A percentile compares a stretch with the other conserved stretches of the same genome.
Evolutionary conservation across 805 yeast species (phyloP).

Genomic region (Tetrapisispora fleetii): DNA sequence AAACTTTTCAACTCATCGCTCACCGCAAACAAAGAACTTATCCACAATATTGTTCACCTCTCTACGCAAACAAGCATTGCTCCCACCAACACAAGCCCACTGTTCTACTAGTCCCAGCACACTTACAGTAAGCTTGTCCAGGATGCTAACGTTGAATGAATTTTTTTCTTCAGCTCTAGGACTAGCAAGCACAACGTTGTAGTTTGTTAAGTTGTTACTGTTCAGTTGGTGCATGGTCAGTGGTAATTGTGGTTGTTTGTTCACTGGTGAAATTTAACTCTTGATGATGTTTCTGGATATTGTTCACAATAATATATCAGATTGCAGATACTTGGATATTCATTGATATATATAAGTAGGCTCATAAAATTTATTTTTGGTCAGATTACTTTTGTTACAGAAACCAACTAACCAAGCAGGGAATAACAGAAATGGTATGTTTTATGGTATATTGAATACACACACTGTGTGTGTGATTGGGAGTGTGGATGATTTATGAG

Average conservation of each 20-base stretch:
- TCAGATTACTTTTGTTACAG: not conserved
- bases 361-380: too few species aligned
- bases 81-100: too few species aligned
- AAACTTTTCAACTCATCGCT: too few species aligned
- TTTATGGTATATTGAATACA: not conserved
- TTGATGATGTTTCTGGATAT: not conserved
- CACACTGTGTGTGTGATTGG: not conserved
- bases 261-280: not conserved
- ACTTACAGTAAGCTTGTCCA: too few species aligned
- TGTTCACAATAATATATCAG: not conserved
- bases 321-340: not conserved
- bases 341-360: too few species aligned
- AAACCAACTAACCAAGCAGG: slow-evolving; percentile 15
- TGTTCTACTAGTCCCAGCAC: too few species aligned
- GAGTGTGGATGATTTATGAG: not conserved
- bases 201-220: not conserved
- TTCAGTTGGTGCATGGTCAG: not conserved
- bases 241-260: not conserved
- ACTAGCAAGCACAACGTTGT: too few species aligned
- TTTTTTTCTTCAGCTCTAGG: too few species aligned
- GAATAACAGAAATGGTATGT: slow-evolving; percentile 25
- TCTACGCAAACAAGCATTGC: too few species aligned
- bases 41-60: too few species aligned
- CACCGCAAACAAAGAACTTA: too few species aligned
- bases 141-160: too few species aligned